Evolutionary conservation across 2,329 filamentous ascomycete species (phyloP).

Genomic region (Esteya vermicola): DNA sequence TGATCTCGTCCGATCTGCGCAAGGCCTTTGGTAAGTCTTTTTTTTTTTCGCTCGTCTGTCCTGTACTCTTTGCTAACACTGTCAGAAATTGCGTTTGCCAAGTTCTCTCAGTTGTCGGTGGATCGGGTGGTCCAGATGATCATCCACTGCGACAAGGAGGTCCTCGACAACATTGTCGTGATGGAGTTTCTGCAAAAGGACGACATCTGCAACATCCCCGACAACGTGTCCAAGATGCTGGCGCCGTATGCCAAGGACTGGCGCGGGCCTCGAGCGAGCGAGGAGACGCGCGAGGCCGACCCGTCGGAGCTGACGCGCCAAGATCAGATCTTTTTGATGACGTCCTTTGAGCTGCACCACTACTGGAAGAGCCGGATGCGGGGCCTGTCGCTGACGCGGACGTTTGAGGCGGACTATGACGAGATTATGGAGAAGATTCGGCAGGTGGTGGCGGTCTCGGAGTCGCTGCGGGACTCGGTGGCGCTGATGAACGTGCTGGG

Average conservation of each 20-base stretch:
- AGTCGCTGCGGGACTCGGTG: slow-evolving; percentile 80
- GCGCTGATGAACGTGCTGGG: slow-evolving; percentile 92
- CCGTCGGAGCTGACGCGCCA: slow-evolving; percentile 79
- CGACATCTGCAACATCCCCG: slow-evolving; percentile 81
- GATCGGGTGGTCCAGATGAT: slow-evolving; percentile 86
- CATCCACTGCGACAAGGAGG: slow-evolving; percentile 83
- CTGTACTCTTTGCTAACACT: slow-evolving; percentile 15
- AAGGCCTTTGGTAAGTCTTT: slow-evolving; percentile 61
- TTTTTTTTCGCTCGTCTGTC: neutral
- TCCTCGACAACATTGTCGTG: slow-evolving; percentile 77
- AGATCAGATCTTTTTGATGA: slow-evolving; percentile 89
- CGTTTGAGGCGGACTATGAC: slow-evolving; percentile 79
- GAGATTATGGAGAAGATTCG: slow-evolving; percentile 76
- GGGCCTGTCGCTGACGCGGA: slow-evolving; percentile 70
- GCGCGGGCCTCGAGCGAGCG: slow-evolving; percentile 74
- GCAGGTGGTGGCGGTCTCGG: slow-evolving; percentile 74
- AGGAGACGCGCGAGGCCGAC: slow-evolving; percentile 69
- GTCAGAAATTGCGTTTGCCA: slow-evolving; percentile 78
- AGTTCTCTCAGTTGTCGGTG: slow-evolving; percentile 72
- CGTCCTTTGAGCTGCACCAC: slow-evolving; percentile 85
- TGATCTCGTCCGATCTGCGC: slow-evolving; percentile 81
- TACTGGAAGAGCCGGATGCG: slow-evolving; percentile 99
- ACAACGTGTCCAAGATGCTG: slow-evolving; percentile 82
- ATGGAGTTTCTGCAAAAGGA: slow-evolving; percentile 96
- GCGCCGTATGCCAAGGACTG: slow-evolving; percentile 93